Evolutionary conservation across 441 rosid species (phyloP).

Genomic region (Cnidoscolus chayamansa): DNA sequence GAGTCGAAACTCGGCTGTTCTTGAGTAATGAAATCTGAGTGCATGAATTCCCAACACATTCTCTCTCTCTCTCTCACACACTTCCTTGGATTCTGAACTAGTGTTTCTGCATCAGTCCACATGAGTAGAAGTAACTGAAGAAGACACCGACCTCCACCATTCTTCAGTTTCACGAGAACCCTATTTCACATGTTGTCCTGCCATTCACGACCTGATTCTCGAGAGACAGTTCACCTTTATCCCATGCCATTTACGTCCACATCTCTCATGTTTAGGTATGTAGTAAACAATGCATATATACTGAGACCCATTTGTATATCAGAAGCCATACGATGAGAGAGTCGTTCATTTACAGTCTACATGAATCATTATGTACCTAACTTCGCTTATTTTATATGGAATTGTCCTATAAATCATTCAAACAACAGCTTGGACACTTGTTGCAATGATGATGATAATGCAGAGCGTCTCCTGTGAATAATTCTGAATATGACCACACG

Average conservation of each 20-base stretch:
- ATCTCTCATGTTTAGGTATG: background rate
- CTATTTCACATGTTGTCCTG: constrained; percentile 34
- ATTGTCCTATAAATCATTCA: too few species aligned
- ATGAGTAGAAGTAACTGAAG: background rate
- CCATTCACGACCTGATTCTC: constrained; percentile 47
- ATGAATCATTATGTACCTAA: too few species aligned
- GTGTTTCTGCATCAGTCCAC: constrained; percentile 1
- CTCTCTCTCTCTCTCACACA: too few species aligned
- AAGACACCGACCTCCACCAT: constrained; percentile 41
- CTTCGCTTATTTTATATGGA: too few species aligned
- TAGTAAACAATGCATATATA: background rate
- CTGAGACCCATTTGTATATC: too few species aligned
- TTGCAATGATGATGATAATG: too few species aligned
- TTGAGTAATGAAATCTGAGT: background rate
- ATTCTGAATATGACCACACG: too few species aligned
- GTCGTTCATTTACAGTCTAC: too few species aligned
- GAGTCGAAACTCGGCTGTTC: background rate
- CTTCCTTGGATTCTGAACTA: constrained; percentile 30
- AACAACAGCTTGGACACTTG: too few species aligned
- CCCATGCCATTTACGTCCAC: constrained; percentile 29
- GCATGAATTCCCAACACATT: background rate
- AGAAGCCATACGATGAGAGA: too few species aligned
- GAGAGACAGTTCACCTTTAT: constrained; percentile 42
- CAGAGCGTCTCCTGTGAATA: too few species aligned
- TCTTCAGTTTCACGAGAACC: constrained; percentile 42